A percentile compares a stretch with the other conserved stretches of the same genome.
These are phyloP conservation scores for Apiospora hydei DNA, from an alignment of 2,329 filamentous ascomycete species.

Conservation along the genomic window DNA sequence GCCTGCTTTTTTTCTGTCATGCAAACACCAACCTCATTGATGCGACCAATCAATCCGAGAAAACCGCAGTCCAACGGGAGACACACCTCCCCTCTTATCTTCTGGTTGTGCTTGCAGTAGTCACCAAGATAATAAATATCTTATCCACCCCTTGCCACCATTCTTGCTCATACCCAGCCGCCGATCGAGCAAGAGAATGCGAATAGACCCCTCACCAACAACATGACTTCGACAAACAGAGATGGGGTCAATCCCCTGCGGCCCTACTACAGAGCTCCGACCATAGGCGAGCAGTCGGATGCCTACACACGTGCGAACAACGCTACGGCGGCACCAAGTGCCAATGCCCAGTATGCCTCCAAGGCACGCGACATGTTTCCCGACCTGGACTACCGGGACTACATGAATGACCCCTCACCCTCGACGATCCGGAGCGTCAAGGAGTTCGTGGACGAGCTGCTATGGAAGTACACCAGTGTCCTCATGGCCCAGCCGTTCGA, in stretches of 20 bases:
- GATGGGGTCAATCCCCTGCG: slow-evolving; percentile 65
- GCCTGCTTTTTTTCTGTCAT: slow-evolving; percentile 9
- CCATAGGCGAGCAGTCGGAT: slow-evolving; percentile 65
- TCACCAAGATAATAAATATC: background rate
- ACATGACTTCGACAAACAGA: slow-evolving; percentile 51
- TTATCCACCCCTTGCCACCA: background rate
- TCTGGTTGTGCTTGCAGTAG: background rate
- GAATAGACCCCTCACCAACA: slow-evolving; percentile 7
- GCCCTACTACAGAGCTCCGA: slow-evolving; percentile 70
- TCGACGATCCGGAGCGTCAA: slow-evolving; percentile 78
- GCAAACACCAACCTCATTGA: slow-evolving; percentile 20
- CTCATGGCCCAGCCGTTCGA: slow-evolving; percentile 95
- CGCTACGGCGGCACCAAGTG: slow-evolving; percentile 34
- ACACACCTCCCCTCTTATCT: background rate
- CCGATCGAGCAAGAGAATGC: slow-evolving; percentile 5
- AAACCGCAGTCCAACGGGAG: background rate
- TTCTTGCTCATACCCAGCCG: background rate
- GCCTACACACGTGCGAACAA: slow-evolving; percentile 41
- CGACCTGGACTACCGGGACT: slow-evolving; percentile 91
- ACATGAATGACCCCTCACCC: slow-evolving; percentile 78
- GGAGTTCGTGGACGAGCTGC: slow-evolving; percentile 80
- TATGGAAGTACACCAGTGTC: slow-evolving; percentile 92
- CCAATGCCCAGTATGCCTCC: slow-evolving; percentile 52
- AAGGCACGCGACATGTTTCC: slow-evolving; percentile 86
- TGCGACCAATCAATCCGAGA: slow-evolving; percentile 8